Base-by-base conservation (phyloP, 2,329 filamentous ascomycete species). In the Fusarium multiceps region DNA sequence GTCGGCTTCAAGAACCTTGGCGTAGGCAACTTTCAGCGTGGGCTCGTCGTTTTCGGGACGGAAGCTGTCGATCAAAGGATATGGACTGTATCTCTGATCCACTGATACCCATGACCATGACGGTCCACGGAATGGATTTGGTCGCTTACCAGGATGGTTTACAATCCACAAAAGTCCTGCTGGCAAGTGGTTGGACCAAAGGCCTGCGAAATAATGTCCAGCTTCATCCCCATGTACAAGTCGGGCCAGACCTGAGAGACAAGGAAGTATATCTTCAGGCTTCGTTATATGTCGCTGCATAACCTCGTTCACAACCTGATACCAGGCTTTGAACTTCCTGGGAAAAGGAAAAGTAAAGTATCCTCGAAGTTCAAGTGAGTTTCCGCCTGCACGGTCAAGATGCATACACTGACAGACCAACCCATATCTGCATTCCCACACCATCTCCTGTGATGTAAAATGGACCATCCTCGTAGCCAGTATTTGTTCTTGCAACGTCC, bases 221-320 rank as follows among this genome's bases (percentile, higher is more conserved):
- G 18, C 34, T 7, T 37, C 34, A 7, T n/a, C 0, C 6, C 34
- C 34, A 4, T n/a, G 34, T 4, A 37, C 4, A 0, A 37, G 34
- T 0, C 34, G 3, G 0, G 34, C 34, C 4, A 37, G 10, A 0
- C 34, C 34, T 12, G 34, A 37, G 18, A 37, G 34, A 7, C 34
- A 37, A n/a, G 34, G 34, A 0, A 37, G 6, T n/a, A 37, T 37
- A 1, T 37, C 34, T 37, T 37, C 34, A 4, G 34, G 6, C 0
- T 37, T 37, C 0, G 34, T 37, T 3, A 37, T 37, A n/a, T 37
- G 34, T 37, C 34, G 18, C 18, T 37, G 34, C 34, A 37, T 37
- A 3, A 37, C 34, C 18, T 37, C 34, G 6, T 37, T 37, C 34
- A 37, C 34, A 12, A 37, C 34, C 34, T 37, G 34, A 0, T n/a